Base-by-base conservation (phyloP, 2,329 filamentous ascomycete genomes). In the Dactylellina leptospora region DNA sequence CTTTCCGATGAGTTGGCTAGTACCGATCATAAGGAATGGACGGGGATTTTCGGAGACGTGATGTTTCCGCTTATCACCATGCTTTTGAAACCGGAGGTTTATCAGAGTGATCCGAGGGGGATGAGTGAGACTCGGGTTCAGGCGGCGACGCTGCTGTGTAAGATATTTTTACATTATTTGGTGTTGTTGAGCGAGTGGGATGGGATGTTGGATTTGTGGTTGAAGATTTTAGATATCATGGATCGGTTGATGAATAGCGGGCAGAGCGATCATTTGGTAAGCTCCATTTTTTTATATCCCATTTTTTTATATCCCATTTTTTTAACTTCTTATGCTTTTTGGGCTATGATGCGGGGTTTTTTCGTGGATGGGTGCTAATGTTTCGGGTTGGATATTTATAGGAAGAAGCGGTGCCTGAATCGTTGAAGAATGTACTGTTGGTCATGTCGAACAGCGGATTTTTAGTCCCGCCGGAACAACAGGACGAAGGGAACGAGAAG, bases 51-150 rank as follows among this genome's bases (percentile, higher is more conserved):
- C 79, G 87, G 88, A 74, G 90, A 97, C 78, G 93, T 97, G 1
- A 83, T 99, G 13, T 97, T 99, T 80, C 95, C 95, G 0, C 84
- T 99, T 11, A 93, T 97, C 74, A 84, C 90, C 33, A 87, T 90
- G 74, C 84, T 99, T 1, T 84, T 99, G 13, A 97, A 96, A 79
- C 95, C 95, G 0, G 95, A 99, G 80, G 89, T 97, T 8, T 97
- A 96, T 79, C 92, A 93, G 58, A 90, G 90, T 1, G 95, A 99
- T 78, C 90, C 91, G 0, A 84, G 90, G 33, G 95, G 95, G 36
- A 99, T 99, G 95, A 90, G 90, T 75, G 93, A 97, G 80, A 97
- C 95, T 55, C 85, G 95, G 44, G 91, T 97, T 0, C 91, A 97
- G 77, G 91, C 91, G 0, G 91, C 93, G 0, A 96, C 91, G 8